phyloP scores from a whole-genome alignment of 2,329 filamentous ascomycete species.

The Dactylellina leptospora region DNA sequence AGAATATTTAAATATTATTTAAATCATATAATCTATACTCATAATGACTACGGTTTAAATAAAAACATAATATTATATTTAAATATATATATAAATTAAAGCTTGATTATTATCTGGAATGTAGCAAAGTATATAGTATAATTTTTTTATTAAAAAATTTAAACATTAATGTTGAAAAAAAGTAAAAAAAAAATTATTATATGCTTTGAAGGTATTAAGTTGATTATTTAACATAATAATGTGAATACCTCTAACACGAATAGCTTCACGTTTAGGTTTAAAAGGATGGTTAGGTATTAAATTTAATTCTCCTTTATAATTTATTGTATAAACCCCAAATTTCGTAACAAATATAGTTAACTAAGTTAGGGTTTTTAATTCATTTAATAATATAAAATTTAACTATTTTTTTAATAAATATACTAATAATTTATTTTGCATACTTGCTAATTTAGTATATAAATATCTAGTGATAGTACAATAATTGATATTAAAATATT shows the following conservation, averaged over 20 bases:
- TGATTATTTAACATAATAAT: slow-evolving; percentile 12
- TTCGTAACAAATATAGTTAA: slow-evolving; percentile 4
- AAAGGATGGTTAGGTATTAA: slow-evolving; percentile 45
- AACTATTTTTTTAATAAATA: slow-evolving; percentile 31
- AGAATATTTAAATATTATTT: slow-evolving; percentile 18
- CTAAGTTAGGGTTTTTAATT: slow-evolving; percentile 33
- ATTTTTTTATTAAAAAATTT: slow-evolving; percentile 32
- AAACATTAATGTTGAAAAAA: slow-evolving; percentile 4
- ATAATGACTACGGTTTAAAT: slow-evolving; percentile 17
- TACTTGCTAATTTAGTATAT: slow-evolving; percentile 47
- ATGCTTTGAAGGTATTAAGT: slow-evolving; percentile 6
- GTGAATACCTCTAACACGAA: slow-evolving; percentile 12
- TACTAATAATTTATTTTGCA: slow-evolving; percentile 36
- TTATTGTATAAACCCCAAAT: slow-evolving; percentile 40
- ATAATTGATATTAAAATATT: slow-evolving; percentile 53
- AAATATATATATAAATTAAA: slow-evolving; percentile 40
- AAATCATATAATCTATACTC: slow-evolving; percentile 9
- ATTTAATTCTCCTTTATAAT: slow-evolving; percentile 28
- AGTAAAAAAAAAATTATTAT: slow-evolving; percentile 12
- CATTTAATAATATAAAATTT: slow-evolving; percentile 39
- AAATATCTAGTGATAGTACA: slow-evolving; percentile 46
- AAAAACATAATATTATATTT: slow-evolving; percentile 51
- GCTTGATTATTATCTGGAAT: slow-evolving; percentile 7
- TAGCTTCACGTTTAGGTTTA: slow-evolving; percentile 45
- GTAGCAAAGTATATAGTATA: slow-evolving; percentile 5